These are phyloP conservation scores for Alternaria rosae DNA, from an alignment of 2,329 filamentous ascomycete species.

Conservation along the genomic window DNA sequence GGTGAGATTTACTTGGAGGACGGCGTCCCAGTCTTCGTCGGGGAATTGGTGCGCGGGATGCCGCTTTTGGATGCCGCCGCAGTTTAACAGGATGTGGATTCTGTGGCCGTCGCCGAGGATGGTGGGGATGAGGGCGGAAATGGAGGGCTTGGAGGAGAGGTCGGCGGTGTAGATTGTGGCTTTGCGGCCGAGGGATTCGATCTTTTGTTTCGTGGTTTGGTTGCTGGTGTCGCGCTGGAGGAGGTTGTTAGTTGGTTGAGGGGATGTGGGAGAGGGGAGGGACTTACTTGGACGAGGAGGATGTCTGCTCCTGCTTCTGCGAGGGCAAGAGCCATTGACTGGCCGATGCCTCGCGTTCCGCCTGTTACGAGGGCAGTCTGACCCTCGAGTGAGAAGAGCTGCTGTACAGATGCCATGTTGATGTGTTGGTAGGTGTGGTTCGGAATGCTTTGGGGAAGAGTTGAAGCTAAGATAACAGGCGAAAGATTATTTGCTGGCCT, in stretches of 20 bases:
- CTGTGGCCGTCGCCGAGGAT: slow-evolving; percentile 68
- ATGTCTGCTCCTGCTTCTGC: slow-evolving; percentile 61
- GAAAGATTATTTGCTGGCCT: not conserved
- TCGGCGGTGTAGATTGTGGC: slow-evolving; percentile 74
- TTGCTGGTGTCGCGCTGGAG: slow-evolving; percentile 63
- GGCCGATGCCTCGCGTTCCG: slow-evolving; percentile 60
- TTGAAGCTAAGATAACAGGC: not conserved
- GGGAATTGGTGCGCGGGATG: slow-evolving; percentile 80
- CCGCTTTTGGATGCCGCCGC: slow-evolving; percentile 83
- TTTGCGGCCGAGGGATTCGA: slow-evolving; percentile 72
- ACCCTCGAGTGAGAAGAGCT: slow-evolving; percentile 59
- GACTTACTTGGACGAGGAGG: slow-evolving; percentile 56
- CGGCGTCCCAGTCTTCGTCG: slow-evolving; percentile 77
- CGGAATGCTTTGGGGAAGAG: slow-evolving; percentile 11
- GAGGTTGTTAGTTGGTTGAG: not conserved
- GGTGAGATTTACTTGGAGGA: slow-evolving; percentile 86
- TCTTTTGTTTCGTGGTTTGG: slow-evolving; percentile 64
- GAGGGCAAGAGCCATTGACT: slow-evolving; percentile 59
- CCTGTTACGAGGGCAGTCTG: slow-evolving; percentile 60
- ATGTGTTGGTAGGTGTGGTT: not conserved
- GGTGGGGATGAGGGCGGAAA: slow-evolving; percentile 66
- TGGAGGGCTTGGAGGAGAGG: slow-evolving; percentile 67
- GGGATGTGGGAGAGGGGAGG: not conserved
- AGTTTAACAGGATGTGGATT: slow-evolving; percentile 83
- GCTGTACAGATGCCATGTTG: slow-evolving; percentile 42